Evolutionary conservation across 768 basidiomycete species (phyloP), one percentile per base, ranked within the genome.

Genomic region (Suillus variegatus): DNA sequence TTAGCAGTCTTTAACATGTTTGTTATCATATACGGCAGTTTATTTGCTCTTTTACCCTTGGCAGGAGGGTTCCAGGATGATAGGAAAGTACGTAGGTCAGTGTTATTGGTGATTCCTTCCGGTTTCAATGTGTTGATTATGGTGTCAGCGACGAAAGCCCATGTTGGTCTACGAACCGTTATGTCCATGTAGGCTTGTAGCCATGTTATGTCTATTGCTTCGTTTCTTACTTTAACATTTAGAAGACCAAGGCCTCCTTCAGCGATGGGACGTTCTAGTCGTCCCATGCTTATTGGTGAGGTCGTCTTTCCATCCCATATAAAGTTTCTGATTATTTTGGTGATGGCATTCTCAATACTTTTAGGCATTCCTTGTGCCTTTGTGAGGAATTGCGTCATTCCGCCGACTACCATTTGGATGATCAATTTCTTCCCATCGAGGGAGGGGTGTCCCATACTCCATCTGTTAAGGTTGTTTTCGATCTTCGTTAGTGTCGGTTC

Each of bases 301-400:
- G 32, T 32, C 6, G 5, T 32, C 1, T 32, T 32, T 4, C 32
- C 6, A 1, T 64, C n/a, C 69, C 66, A 69, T 0, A 71, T 62
- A 36, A 72, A 72, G 4, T 58, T 22, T 8, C 65, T 41, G 3
- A 49, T 25, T 1, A 6, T 0, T 8, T 55, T n/a, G 6, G 67
- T 68, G 0, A 71, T 57, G 1, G 36, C n/a, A 4, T 69, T 64
- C 32, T 72, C 71, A 0, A 78, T 67, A 0, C 52, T 14, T 20
- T 66, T 57, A 0, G 80, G 80, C 80, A 82, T 81, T 0, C 77
- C 78, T 65, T 82, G 79, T 0, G 78, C 78, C 47, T 69, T 54
- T 0, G 77, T 73, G 0, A 76, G 66, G 70, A 78, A 82, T 60
- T 81, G 79, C 0, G 80, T 79, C 43, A 70, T 70, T 0, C 78